Evolutionary conservation across 495 filamentous ascomycete species (phyloP).

Genomic region (Tetracladium setigerum): DNA sequence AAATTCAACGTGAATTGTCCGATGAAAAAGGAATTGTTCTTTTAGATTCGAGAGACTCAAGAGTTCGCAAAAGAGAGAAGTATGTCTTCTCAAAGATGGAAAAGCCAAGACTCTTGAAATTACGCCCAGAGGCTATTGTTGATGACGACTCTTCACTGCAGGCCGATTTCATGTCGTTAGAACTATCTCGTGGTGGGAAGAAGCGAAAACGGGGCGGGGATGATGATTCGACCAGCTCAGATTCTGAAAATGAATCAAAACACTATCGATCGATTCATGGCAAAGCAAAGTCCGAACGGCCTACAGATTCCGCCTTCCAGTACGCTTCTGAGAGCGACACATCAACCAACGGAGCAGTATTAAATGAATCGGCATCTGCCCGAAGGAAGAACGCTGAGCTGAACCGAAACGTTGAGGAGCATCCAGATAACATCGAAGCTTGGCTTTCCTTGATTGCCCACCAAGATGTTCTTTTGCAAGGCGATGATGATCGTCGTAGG

Average conservation of each 20-base stretch:
- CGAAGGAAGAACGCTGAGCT: conserved; percentile 50
- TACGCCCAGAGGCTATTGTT: conserved; percentile 21
- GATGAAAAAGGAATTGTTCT: conserved; percentile 42
- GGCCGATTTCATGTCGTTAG: conserved; percentile 39
- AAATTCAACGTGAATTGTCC: conserved; percentile 45
- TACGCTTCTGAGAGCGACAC: conserved; percentile 41
- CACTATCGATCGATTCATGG: conserved; percentile 67
- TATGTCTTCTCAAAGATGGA: conserved; percentile 30
- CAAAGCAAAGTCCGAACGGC: conserved; percentile 41
- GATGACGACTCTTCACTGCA: conserved; percentile 23
- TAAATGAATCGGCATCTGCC: conserved; percentile 27
- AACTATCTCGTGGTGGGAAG: not conserved
- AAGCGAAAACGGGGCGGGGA: conserved; percentile 22
- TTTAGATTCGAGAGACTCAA: conserved; percentile 16
- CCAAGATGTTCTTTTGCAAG: conserved; percentile 57
- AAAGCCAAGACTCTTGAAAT: conserved; percentile 27
- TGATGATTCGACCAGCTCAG: conserved; percentile 22
- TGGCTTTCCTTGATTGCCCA: conserved; percentile 75
- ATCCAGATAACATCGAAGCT: conserved; percentile 56
- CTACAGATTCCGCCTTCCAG: conserved; percentile 46
- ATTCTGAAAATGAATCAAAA: conserved; percentile 40
- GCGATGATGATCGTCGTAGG: conserved; percentile 28
- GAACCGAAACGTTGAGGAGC: conserved; percentile 45
- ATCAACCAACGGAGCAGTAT: conserved; percentile 28
- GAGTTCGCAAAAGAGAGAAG: conserved; percentile 21